These are phyloP conservation scores for Chamaecrista fasciculata DNA, from an alignment of 306 rosid genomes.

Conservation along the genomic window DNA sequence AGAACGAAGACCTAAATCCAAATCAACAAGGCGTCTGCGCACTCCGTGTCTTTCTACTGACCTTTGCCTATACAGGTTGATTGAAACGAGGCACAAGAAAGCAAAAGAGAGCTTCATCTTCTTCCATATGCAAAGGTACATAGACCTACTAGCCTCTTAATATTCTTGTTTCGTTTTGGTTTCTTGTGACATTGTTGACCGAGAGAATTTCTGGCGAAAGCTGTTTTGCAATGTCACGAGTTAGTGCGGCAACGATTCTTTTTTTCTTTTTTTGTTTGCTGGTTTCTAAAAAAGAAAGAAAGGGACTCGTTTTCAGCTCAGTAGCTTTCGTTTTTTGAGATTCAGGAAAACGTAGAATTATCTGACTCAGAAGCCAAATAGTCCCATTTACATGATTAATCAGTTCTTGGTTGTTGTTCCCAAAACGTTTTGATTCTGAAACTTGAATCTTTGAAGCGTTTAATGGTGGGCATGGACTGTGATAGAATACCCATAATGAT, in stretches of 20 bases:
- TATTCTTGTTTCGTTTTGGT: neutral
- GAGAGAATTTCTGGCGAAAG: neutral
- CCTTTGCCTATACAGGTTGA: neutral
- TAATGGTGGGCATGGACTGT: neutral
- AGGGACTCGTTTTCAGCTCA: neutral
- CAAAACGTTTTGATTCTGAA: neutral
- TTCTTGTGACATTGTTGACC: neutral
- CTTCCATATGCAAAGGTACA: constrained; percentile 26
- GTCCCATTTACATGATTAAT: neutral
- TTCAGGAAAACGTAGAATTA: neutral
- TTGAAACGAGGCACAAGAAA: neutral
- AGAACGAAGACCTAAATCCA: neutral
- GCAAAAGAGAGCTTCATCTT: constrained; percentile 4
- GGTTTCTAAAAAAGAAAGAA: neutral
- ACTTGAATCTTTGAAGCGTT: neutral
- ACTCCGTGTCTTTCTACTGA: neutral
- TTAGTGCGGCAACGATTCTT: neutral
- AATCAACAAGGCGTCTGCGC: neutral
- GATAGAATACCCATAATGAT: neutral
- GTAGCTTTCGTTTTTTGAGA: neutral
- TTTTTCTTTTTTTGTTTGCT: neutral
- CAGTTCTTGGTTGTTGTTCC: neutral
- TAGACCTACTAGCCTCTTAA: neutral
- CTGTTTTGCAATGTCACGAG: neutral
- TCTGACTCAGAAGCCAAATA: neutral